Base-by-base conservation (phyloP, 1,284 basidiomycete genomes). In the Cystobasidium slooffiae region DNA sequence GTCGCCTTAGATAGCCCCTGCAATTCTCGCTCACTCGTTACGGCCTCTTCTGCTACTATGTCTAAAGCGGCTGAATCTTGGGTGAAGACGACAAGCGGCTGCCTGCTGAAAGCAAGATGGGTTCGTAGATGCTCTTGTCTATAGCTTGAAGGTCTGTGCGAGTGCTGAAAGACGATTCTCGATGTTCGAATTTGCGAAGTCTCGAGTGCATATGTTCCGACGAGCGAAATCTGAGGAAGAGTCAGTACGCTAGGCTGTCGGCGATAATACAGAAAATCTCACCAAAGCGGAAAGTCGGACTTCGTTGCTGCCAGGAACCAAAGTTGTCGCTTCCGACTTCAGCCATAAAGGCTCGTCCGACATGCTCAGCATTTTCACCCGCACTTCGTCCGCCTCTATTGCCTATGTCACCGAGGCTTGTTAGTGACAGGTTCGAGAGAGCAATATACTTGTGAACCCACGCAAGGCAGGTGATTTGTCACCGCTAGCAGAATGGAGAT, bases 381-480 rank as follows among this genome's bases (percentile, higher is more conserved):
- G 77, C 12, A 83, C 74, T 37, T 77, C 77, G 61, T 83, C 79
- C 4, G 80, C 65, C 0, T 66, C 56, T 10, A 83, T 52, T 6
- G 76, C 68, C 82, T 83, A 10, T 12, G 31, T 1, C 3, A 16
- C 31, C 16, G 37, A 14, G n/a, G 43, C 12, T 12, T 55, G 18
- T 37, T 64, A 39, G 76, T 46, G 24, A 1, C 7, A 55, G 49
- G 12, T 46, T 39, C 14, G 58, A 44, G 8, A 53, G 20, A 64
- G 18, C 12, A 59, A 49, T 44, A 46, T 18, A 20, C 7, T 0
- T 20, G 41, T 43, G 53, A 56, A 83, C 88, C 81, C 82, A 93
- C 92, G 78, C 90, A 91, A 67, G 91, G 90, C 24, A 94, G 80
- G 58, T 83, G 82, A 79, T 92, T 94, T 49, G 82, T 81, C 41